Base-by-base conservation (phyloP, 2,329 filamentous ascomycete genomes). In the Mariannaea sp. region DNA sequence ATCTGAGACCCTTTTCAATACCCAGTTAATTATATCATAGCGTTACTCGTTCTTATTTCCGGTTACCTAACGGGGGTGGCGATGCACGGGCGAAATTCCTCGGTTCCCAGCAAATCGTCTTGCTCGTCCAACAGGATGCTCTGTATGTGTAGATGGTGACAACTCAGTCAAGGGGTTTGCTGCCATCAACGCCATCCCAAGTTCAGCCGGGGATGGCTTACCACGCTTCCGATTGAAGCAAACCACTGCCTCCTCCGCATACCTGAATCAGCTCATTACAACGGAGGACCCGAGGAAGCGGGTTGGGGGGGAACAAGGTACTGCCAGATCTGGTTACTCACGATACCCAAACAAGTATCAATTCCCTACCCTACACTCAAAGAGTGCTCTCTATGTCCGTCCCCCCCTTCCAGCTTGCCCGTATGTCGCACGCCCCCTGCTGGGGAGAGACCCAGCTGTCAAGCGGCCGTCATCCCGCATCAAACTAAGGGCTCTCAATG, bases 201-300 rank as follows among this genome's bases (percentile, higher is more conserved):
- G 29, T 16, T 29, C 40, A 16, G 10, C 22, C n/a, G 19, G 14
- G 5, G 38, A 33, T 22, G 22, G 32, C 13, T 19, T 30, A 12
- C 32, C 33, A 40, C n/a, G 8, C n/a, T 22, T 24, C 19, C n/a
- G 32, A 16, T 40, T 8, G 24, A 9, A 16, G 8, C 27, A 39
- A 27, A 8, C 9, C 40, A 44, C 12, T 43, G 33, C 45, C 39
- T 38, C 16, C 26, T 17, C 17, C 19, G 35, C 35, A 39, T 12
- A 39, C 35, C 26, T 2, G 17, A 41, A 29, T 29, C 26, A 49
- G 26, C n/a, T 33, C 24, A 20, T 24, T 13, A 17, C 8, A n/a
- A 45, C 51, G 51, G 45, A 19, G 33, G 33, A 45, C n/a, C 51
- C 51, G 51, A 54, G 33, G 44, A 29, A 35, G 13, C 39, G 20